Base-by-base conservation (phyloP, 176 grass and related monocot species). In the Elymus sibiricus region DNA sequence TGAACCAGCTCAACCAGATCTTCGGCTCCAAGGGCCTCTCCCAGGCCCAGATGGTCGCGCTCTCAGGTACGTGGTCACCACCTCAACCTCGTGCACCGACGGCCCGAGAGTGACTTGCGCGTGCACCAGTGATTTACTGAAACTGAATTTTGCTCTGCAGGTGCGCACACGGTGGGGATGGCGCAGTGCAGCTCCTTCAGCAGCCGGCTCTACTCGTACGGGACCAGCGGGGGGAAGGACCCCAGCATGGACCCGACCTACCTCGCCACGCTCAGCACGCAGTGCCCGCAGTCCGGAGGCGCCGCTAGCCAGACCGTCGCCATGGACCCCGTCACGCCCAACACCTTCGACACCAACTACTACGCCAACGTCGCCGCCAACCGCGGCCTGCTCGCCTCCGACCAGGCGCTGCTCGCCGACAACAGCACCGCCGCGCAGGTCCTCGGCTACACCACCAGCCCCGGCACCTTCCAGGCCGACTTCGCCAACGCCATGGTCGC, bases 151-250 rank as follows among this genome's bases (percentile, higher is more conserved):
- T 3, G 16, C 0, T 1, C 12, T 27, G 16, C 75, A 93, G 97
- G 97, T 1, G 97, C 94, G 66, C 97, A 98, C 88, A 94, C 97
- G 16, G 80, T 98, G 16, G 97, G 97, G 9, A n/a, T 12, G 32
- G 79, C 97, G 58, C 92, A 91, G 31, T 98, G 97, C 84, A 85
- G 84, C 83, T 92, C 97, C 4, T 98, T 98, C 90, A 67, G 55
- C 79, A 72, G 19, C 79, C 80, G 97, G 2, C 80, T 99, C n/a
- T 94, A 92, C 85, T 37, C 67, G 43, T 92, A 79, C 55, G 86
- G 86, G 9, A n/a, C 88, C 4, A 95, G 6, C 38, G 40, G 28
- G 1, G 83, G 56, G 0, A 84, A 89, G 75, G 97, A 98, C 70
- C 97, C 94, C 21, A 85, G 26, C 74, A 83, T 96, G 92, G 88